A percentile compares a stretch with the other conserved stretches of the same genome.
These are phyloP conservation scores for Ceratobasidium sp. DNA, from an alignment of 1,284 basidiomycete species.

Conservation along the genomic window DNA sequence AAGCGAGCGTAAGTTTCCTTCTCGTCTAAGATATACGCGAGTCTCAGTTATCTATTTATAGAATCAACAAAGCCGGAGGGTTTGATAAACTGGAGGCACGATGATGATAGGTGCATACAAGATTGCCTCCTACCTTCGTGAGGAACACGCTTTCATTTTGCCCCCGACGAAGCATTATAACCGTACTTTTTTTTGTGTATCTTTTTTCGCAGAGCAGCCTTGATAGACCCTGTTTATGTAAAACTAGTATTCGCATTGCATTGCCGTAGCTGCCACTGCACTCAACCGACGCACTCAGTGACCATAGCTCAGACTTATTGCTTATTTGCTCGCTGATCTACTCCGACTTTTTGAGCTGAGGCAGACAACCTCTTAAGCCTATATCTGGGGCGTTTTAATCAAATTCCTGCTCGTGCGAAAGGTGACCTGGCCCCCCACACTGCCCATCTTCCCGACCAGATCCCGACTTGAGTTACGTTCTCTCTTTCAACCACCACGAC, in stretches of 20 bases:
- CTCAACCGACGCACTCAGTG: background rate
- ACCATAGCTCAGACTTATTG: background rate
- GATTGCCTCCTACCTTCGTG: background rate
- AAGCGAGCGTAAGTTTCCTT: constrained; percentile 56
- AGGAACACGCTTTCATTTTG: background rate
- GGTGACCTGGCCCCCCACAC: constrained; percentile 31
- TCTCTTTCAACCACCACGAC: constrained; percentile 36
- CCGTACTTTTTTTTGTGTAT: background rate
- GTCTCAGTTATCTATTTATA: constrained; percentile 5
- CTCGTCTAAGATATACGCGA: background rate
- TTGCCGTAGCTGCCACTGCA: constrained; percentile 19
- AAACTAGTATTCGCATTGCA: background rate
- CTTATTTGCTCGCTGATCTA: background rate
- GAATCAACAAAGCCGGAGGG: constrained; percentile 48
- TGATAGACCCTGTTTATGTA: background rate
- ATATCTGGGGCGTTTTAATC: constrained; percentile 42
- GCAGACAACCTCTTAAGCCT: constrained; percentile 10
- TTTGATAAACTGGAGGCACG: constrained; percentile 36
- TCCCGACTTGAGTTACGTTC: background rate
- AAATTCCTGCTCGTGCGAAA: constrained; percentile 43
- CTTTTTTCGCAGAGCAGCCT: background rate
- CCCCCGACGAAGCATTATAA: background rate
- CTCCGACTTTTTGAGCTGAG: constrained; percentile 21
- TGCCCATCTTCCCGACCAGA: constrained; percentile 10
- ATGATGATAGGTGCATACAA: background rate